Evolutionary conservation across 2,329 filamentous ascomycete species (phyloP), one percentile per base, ranked within the genome.

Genomic region (Calonectria leucothoes): DNA sequence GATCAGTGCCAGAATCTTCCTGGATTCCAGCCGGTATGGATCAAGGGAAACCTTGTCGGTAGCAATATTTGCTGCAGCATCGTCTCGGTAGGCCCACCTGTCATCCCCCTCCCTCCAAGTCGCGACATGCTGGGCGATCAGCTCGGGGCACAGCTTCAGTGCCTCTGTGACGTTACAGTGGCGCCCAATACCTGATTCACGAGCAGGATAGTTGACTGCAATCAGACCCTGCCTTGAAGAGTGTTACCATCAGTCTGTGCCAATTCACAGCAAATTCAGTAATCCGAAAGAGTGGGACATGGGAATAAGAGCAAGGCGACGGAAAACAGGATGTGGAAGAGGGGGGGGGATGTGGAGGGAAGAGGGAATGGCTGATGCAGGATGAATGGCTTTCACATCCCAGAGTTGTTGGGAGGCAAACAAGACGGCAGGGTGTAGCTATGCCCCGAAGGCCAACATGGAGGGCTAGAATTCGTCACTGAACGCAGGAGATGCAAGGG

Each of bases 11-110:
- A 98, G 83, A 72, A 98, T 98, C 85, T 90, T 94, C 74, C 95
- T 90, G 23, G 94, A 97, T 84, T 98, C 91, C 35, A 94, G 88
- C 42, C 97, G 91, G 84, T 98, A 99, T 12, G 95, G 95, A 83
- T 99, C 97, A 48, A 99, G 87, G 8, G 94, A 98, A 45, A 98
- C 97, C 85, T 99, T 99, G 83, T 98, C 94, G 37, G 93, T 96
- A 48, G 91, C 92, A 78, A 98, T 97, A 79, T 95, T 92, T 80
- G 90, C 91, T 68, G 91, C 92, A 12, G 95, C 93, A 82, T 98
- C 94, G 35, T 95, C 91, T 69, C 94, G 93, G 82, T 99, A 99
- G 14, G 93, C 94, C 97, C 97, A 99, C 80, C 91, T 94, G 77
- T 94, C 93, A 75, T 98, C 95, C 0, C 96, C 96, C 83, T 98